Conservation (phyloP, 495 filamentous ascomycete genomes). For the Penicillium parvum region DNA sequence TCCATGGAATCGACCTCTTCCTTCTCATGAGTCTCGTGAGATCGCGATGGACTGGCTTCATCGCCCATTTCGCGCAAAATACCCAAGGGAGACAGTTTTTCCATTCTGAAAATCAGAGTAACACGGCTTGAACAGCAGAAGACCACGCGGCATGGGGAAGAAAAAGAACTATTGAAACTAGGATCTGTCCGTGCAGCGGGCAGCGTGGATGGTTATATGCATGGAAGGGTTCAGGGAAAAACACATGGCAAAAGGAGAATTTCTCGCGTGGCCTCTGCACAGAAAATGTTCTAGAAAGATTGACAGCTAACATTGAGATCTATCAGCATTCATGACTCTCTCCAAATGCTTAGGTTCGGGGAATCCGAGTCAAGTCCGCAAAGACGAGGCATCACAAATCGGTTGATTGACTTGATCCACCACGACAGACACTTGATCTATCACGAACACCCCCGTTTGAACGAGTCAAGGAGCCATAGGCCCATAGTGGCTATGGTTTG, state of each 20-base stretch:
- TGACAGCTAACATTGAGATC: no score
- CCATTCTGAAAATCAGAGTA: conserved; percentile 8
- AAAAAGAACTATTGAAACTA: no score
- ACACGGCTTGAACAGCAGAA: not conserved
- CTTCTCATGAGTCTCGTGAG: conserved; percentile 3
- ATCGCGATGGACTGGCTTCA: conserved; percentile 6
- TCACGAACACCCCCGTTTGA: no score
- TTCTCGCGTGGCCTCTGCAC: conserved; percentile 24
- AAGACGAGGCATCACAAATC: no score
- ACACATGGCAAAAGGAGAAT: no score
- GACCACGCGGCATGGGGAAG: not conserved
- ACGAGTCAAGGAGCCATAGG: no score
- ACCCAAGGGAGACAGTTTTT: conserved; percentile 6
- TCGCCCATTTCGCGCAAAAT: conserved; percentile 11
- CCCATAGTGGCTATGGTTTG: no score
- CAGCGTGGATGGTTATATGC: conserved; percentile 16
- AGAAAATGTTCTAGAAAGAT: no score
- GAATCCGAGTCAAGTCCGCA: not conserved
- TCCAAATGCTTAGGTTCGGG: not conserved
- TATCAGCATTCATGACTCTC: no score
- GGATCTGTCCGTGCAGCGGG: conserved; percentile 1
- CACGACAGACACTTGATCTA: no score
- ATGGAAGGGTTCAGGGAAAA: no score
- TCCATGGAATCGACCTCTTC: conserved; percentile 12
- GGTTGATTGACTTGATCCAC: no score